Conservation (phyloP, 2,329 filamentous ascomycete species). For the Cordyceps farinosa region DNA sequence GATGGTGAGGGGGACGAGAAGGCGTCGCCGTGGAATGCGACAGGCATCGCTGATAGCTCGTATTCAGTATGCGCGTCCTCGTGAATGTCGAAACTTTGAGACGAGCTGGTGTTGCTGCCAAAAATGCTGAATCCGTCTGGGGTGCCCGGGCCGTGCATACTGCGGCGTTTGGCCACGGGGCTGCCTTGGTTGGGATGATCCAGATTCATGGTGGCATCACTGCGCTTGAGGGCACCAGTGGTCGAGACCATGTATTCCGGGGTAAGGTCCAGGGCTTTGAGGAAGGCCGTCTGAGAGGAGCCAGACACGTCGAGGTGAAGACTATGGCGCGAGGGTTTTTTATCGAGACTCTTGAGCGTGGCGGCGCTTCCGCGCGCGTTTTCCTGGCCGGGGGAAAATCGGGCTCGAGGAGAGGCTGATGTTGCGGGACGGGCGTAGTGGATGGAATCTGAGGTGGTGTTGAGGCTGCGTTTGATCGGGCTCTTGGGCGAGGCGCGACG, state of each 20-base stretch:
- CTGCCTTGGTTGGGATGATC: conserved; percentile 76
- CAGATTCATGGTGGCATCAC: conserved; percentile 83
- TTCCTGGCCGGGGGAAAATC: conserved; percentile 36
- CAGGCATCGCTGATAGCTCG: conserved; percentile 41
- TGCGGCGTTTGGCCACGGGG: conserved; percentile 86
- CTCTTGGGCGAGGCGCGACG: conserved; percentile 76
- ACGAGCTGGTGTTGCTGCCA: conserved; percentile 50
- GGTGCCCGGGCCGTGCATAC: conserved; percentile 67
- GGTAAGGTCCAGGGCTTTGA: conserved; percentile 49
- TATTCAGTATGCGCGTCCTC: conserved; percentile 51
- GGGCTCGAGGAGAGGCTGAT: conserved; percentile 29
- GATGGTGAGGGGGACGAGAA: conserved; percentile 45
- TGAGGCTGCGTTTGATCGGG: conserved; percentile 74
- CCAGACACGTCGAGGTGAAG: conserved; percentile 56
- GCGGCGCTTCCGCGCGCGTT: conserved; percentile 39
- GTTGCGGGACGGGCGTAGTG: conserved; percentile 57
- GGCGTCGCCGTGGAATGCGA: conserved; percentile 37
- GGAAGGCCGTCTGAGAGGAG: conserved; percentile 47
- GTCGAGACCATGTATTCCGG: conserved; percentile 32
- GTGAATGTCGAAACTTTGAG: conserved; percentile 49
- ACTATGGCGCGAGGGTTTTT: conserved; percentile 47
- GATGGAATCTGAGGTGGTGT: conserved; percentile 64
- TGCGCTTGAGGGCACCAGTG: conserved; percentile 85
- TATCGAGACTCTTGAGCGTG: conserved; percentile 45
- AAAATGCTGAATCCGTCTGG: conserved; percentile 70